Evolutionary conservation across 768 basidiomycete species (phyloP), one percentile per base, ranked within the genome.

Genomic region (Roridomyces roridus): DNA sequence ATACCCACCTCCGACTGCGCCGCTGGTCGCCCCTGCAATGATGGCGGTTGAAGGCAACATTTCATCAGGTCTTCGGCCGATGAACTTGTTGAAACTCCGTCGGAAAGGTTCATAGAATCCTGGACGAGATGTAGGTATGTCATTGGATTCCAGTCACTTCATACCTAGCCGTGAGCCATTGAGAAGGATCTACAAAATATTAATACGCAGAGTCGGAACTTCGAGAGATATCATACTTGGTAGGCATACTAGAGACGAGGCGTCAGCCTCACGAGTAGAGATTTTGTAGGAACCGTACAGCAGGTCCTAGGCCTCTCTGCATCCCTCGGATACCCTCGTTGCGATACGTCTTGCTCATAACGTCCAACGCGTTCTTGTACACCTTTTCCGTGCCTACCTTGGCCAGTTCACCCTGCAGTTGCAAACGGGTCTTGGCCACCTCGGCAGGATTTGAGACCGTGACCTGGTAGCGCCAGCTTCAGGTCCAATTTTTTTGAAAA

Each of bases 51-150:
- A 69, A 3, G 87, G 86, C 36, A 89, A 77, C 64, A 91, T 90
- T 21, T 88, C 86, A 20, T 80, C 79, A 35, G 86, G 74, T 26
- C 80, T 71, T 59, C 81, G 74, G 36, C 95, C 94, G 46, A 92
- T 71, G 35, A 86, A 61, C 18, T 74, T 74, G 73, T 98, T 99
- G 46, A 92, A 68, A 3, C 72, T 72, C 55, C 76, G 81, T 56
- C 97, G 83, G 53, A 98, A 84, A 2, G 96, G 96, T 69, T 99
- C 97, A 69, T 97, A 99, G 68, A 99, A 96, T 5, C 97, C 96
- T 93, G 61, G 2, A n/a, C 21, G 21, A 29, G 17, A 39, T 23
- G 51, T 44, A 18, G 25, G 48, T 28, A 45, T 41, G 24, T 20
- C 43, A 25, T 26, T 15, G 34, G 41, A 37, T 12, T 48, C 1